Conservation (phyloP, 2,329 filamentous ascomycete species). For the Stemphylium lycopersici region DNA sequence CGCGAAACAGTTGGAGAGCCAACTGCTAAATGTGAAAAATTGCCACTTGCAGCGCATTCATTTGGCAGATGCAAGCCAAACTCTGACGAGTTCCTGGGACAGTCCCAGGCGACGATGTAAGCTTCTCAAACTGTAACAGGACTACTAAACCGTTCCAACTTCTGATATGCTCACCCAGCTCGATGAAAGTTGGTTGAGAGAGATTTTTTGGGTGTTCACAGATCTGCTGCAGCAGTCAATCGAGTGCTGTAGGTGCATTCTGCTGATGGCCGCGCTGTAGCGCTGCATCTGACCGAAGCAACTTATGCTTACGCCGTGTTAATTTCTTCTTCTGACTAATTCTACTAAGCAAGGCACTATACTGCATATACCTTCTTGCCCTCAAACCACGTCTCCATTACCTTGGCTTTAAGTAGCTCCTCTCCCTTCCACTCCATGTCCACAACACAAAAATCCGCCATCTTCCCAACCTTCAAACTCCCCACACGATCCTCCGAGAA, state of each 20-base stretch:
- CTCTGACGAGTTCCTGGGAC: neutral
- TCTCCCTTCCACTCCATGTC: conserved; percentile 59
- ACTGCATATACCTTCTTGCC: conserved; percentile 46
- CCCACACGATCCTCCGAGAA: conserved; percentile 64
- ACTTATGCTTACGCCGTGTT: no score
- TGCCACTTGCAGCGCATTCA: neutral
- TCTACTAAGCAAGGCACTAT: neutral
- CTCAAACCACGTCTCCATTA: conserved; percentile 62
- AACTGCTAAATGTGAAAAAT: neutral
- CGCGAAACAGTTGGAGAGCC: neutral
- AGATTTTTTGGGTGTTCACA: no score
- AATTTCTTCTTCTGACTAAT: neutral
- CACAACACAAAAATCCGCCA: conserved; percentile 64
- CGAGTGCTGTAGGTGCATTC: no score
- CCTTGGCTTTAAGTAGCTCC: conserved; percentile 54
- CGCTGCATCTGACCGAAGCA: no score
- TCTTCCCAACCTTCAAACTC: conserved; percentile 58
- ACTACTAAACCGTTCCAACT: neutral
- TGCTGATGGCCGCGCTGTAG: no score
- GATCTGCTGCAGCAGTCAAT: no score
- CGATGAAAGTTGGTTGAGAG: no score
- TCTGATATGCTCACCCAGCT: neutral
- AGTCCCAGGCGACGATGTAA: neutral
- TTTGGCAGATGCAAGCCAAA: neutral
- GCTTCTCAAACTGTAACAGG: neutral